Base-by-base conservation (phyloP, 1,284 basidiomycete genomes). In the Neotropicomus parvogracilis region DNA sequence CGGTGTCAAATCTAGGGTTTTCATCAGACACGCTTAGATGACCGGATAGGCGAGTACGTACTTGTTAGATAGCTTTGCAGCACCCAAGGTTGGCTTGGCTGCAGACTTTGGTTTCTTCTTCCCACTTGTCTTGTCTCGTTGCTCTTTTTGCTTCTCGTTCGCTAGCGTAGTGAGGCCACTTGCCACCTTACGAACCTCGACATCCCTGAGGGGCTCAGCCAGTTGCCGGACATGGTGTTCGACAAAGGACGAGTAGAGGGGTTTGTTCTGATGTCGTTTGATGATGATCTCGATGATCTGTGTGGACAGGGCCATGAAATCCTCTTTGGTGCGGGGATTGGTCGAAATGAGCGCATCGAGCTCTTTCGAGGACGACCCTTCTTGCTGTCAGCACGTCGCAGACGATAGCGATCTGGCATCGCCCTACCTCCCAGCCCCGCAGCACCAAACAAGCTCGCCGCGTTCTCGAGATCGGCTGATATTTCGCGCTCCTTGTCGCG, bases 111-210 rank as follows among this genome's bases (percentile, higher is more conserved):
- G 75, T 73, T 94, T 95, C 76, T 93, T 94, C 80, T 94, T 95
- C 19, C 91, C 90, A 54, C 81, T 85, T 0, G 83, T 76, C 69
- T 89, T 91, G 40, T 93, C 91, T 52, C 85, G 75, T 64, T 85
- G 81, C 65, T 92, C 91, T 68, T 83, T 89, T 73, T 94, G 91
- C 73, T 97, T 97, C 73, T 94, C 91, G 64, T 95, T 95, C 42
- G 91, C 88, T 11, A 97, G 74, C 2, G 89, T 85, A 16, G 88
- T 91, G 45, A 97, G 72, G 13, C 74, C 80, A 46, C 82, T 88
- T 4, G 91, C 90, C 2, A 81, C 87, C 66, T 95, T 95, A 55
- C 91, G 80, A 28, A 92, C 85, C 61, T 97, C 93, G 43, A 92
- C 83, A 54, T 95, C 92, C 54, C 84, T 86, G 44, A 97, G 75